phyloP scores from a whole-genome alignment of 176 grass and related monocot species.

The Carex cristatella region DNA sequence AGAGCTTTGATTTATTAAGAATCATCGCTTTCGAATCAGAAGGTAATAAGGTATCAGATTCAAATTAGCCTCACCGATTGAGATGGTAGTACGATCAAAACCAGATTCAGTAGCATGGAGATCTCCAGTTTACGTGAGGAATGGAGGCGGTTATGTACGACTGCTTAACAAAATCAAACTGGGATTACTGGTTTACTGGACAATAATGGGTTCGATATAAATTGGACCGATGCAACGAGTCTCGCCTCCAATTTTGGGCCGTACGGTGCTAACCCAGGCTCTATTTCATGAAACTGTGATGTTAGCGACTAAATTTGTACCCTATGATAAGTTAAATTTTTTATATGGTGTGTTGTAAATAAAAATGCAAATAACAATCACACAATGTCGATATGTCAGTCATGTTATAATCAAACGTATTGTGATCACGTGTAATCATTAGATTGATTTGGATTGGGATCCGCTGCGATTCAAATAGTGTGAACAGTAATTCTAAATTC shows the following conservation, averaged over 20 bases:
- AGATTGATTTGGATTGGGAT: too few species aligned
- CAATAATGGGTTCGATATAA: neutral
- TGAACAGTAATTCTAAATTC: too few species aligned
- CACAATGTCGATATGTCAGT: too few species aligned
- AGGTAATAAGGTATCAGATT: neutral
- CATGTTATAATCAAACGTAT: too few species aligned
- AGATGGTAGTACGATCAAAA: neutral
- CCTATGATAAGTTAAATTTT: too few species aligned
- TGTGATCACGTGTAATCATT: too few species aligned
- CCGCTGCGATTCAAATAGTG: too few species aligned
- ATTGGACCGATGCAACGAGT: neutral
- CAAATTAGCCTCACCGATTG: neutral
- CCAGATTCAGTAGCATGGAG: neutral
- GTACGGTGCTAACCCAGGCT: neutral
- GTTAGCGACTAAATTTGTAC: neutral
- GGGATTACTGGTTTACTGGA: neutral
- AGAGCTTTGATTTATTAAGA: neutral
- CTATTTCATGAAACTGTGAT: neutral
- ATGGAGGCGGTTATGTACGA: neutral
- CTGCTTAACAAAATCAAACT: neutral
- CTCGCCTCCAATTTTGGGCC: neutral
- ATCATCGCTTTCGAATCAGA: neutral
- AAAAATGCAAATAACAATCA: too few species aligned
- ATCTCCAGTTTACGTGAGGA: neutral
- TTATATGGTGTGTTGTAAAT: too few species aligned